These are phyloP conservation scores for Cladosporium sphaerospermum DNA, from an alignment of 2,329 filamentous ascomycete genomes.

Conservation along the genomic window DNA sequence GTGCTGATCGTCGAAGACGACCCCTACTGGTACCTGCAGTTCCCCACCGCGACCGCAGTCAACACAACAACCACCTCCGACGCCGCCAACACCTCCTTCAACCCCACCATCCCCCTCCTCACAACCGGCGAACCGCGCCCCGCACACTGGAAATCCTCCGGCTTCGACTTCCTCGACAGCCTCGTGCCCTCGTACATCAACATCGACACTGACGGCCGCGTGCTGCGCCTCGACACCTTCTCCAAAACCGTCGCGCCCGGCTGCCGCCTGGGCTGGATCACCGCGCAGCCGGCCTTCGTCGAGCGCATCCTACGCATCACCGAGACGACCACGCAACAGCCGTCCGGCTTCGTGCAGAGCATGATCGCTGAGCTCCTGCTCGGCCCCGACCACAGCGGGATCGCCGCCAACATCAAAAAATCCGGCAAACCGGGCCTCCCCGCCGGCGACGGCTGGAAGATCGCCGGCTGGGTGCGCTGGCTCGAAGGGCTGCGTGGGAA, in stretches of 20 bases:
- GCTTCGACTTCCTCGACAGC: conserved; percentile 74
- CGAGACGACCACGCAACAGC: conserved; percentile 73
- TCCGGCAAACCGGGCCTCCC: conserved; percentile 40
- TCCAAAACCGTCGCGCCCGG: conserved; percentile 89
- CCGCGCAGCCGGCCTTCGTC: conserved; percentile 69
- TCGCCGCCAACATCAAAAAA: conserved; percentile 28
- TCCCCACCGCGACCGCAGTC: conserved; percentile 57
- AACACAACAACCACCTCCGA: conserved; percentile 27
- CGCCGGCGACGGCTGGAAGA: conserved; percentile 63
- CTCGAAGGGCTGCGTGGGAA: conserved; percentile 74
- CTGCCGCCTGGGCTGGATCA: conserved; percentile 85
- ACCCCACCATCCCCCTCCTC: conserved; percentile 25
- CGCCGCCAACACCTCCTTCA: conserved; percentile 24
- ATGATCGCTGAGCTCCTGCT: conserved; percentile 73
- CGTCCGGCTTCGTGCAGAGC: conserved; percentile 82
- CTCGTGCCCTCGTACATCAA: conserved; percentile 76
- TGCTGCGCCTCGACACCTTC: conserved; percentile 86
- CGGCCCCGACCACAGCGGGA: conserved; percentile 55
- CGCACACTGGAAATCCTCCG: conserved; percentile 49
- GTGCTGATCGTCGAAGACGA: conserved; percentile 91
- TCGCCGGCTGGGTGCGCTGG: conserved; percentile 86
- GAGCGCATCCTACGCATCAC: conserved; percentile 69
- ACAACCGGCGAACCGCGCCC: conserved; percentile 46
- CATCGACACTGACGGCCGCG: conserved; percentile 77
- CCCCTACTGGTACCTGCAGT: conserved; percentile 94